phyloP scores from a whole-genome alignment of 345 rosid genomes.

The Camelina neglecta region DNA sequence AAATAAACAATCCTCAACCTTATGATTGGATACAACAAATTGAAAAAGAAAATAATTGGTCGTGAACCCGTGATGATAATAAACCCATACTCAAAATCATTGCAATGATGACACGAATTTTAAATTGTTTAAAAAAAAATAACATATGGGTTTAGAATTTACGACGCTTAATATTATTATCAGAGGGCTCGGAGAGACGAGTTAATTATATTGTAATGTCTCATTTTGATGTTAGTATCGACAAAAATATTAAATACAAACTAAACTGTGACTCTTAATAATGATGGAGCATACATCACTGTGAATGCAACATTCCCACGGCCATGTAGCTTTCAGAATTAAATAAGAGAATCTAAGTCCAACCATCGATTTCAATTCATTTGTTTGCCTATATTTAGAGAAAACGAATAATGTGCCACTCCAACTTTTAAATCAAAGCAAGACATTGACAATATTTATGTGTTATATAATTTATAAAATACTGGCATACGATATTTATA shows the following conservation, averaged over 20 bases:
- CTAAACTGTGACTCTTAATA: not conserved
- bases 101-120: not conserved
- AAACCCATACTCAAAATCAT: not conserved
- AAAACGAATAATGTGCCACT: not conserved
- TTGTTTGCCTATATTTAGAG: not conserved
- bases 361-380: not conserved
- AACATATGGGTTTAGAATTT: not conserved
- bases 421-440: not conserved
- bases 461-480: not conserved
- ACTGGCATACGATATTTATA: not conserved
- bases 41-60: too few species aligned
- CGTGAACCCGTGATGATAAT: not conserved
- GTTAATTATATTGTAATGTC: too few species aligned
- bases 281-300: not conserved
- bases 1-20: too few species aligned
- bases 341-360: constrained; percentile 7
- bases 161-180: not conserved
- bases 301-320: constrained; percentile 15
- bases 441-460: not conserved
- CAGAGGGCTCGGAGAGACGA: too few species aligned
- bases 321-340: constrained; percentile 9
- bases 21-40: too few species aligned
- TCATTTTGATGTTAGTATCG: too few species aligned
- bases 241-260: too few species aligned
- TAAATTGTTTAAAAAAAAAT: not conserved